phyloP scores from a whole-genome alignment of 1,284 basidiomycete genomes.

The Trichosporon asahii region DNA sequence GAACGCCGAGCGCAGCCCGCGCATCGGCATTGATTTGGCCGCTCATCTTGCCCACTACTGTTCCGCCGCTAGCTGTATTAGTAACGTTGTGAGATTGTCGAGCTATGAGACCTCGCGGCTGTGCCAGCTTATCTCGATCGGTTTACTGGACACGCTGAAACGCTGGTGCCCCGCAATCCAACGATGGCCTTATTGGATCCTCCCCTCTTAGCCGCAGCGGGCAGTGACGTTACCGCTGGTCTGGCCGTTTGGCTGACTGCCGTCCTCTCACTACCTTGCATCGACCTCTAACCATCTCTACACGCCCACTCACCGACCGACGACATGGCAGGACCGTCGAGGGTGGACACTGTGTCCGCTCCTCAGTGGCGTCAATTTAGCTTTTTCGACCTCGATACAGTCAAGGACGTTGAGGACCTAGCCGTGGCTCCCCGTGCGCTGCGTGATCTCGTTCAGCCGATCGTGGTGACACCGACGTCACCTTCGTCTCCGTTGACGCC shows the following conservation, averaged over 20 bases:
- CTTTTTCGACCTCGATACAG: slow-evolving; percentile 57
- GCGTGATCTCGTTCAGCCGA: slow-evolving; percentile 49
- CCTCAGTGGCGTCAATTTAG: slow-evolving; percentile 69
- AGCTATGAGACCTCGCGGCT: neutral
- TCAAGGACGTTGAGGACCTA: slow-evolving; percentile 76
- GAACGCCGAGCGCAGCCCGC: slow-evolving; percentile 36
- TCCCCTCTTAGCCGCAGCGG: slow-evolving; percentile 6
- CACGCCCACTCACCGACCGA: neutral
- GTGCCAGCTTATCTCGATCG: neutral
- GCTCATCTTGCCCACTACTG: slow-evolving; percentile 8
- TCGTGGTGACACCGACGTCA: slow-evolving; percentile 40
- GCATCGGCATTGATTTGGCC: slow-evolving; percentile 30
- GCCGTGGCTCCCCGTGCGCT: slow-evolving; percentile 70
- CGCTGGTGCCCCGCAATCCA: neutral
- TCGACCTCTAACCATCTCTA: neutral
- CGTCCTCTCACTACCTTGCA: neutral
- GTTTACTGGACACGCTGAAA: neutral
- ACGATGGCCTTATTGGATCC: neutral
- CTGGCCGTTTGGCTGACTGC: neutral
- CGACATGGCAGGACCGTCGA: slow-evolving; percentile 22
- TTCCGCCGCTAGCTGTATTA: neutral
- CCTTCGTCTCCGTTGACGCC: slow-evolving; percentile 37
- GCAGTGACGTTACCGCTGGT: neutral
- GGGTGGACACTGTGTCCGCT: slow-evolving; percentile 23
- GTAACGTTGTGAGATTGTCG: neutral